phyloP scores from a whole-genome alignment of 208 protist genomes.

The Strigomonas culicis region DNA sequence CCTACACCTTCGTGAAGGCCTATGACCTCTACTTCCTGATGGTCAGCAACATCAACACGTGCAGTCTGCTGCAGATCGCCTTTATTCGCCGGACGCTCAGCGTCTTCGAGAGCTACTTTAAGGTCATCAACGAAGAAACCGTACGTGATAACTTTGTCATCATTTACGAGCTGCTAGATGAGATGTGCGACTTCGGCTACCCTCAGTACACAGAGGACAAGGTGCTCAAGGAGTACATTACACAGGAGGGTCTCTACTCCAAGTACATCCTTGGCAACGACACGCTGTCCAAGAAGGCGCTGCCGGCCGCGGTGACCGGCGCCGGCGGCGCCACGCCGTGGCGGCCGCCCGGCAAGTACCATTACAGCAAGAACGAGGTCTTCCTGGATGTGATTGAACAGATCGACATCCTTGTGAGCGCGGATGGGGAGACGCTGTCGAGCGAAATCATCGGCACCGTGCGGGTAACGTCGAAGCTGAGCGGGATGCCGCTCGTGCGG shows the following conservation, averaged over 20 bases:
- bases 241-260: conserved; percentile 75
- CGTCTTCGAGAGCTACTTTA: conserved; percentile 95
- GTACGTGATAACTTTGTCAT: conserved; percentile 98
- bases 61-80: conserved; percentile 91
- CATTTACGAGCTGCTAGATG: conserved; percentile 99
- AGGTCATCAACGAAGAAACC: conserved; percentile 93
- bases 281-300: conserved; percentile 36
- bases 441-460: conserved; percentile 94
- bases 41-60: conserved; percentile 95
- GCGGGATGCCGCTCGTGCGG: conserved; percentile 98
- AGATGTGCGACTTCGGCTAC: conserved; percentile 99
- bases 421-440: conserved; percentile 92
- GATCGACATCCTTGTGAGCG: conserved; percentile 95
- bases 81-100: conserved; percentile 93
- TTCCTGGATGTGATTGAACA: conserved; percentile 98
- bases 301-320: conserved; percentile 88
- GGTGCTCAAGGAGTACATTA: conserved; percentile 96
- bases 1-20: conserved; percentile 94
- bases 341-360: conserved; percentile 93
- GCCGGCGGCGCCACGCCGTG: conserved; percentile 94
- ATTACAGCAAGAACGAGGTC: conserved; percentile 97
- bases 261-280: conserved; percentile 36
- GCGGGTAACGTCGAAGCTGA: conserved; percentile 94
- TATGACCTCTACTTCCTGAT: conserved; percentile 95
- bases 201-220: conserved; percentile 96